Evolutionary conservation across 2,329 filamentous ascomycete species (phyloP), one percentile per base, ranked within the genome.

Genomic region (Dothistroma septosporum): DNA sequence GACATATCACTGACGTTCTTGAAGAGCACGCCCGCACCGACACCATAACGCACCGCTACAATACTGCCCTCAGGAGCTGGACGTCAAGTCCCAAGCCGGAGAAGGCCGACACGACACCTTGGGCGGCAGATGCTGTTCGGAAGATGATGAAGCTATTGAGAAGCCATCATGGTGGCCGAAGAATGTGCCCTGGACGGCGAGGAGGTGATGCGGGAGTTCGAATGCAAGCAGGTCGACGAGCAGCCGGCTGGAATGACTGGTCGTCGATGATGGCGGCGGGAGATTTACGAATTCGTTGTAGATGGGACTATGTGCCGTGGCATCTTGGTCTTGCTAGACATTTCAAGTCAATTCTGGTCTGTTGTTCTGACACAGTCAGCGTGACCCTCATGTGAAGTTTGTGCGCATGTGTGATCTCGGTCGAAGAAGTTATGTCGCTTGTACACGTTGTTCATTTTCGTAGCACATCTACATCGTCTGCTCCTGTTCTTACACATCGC

Each of bases 1-100:
- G 5, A 44, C n/a, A 4, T 44, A 44, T 14, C 14, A 44, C 41
- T 44, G 9, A 44, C 41, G n/a, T 6, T 16, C n/a, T 4, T 8
- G 8, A 5, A 44, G 41, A 31, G 4, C 61, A 62, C 37, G 41
- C 61, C 2, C 41, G 61, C n/a, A 62, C 61, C 24, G 41, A 58
- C 52, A 60, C 57, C 7, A 41, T 60, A 14, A 49, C 55, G 4
- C 32, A 52, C 24, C 44, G 41, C 46, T 60, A 53, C 28, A n/a
- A 32, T 6, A 35, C 16, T 7, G 50, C 50, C 16, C 31, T 35
- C 4, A 19, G 35, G 31, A 53, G n/a, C 22, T 53, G 50, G 50
- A 53, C 6, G 6, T 53, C 50, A 19, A 35, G 50, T 35, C 50
- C 50, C 22, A 53, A 53, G 31, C 50, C 50, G 5, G 22, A n/a